These are phyloP conservation scores for Phytophthora chlamydospora DNA, from an alignment of 352 stramenopile species.

Conservation along the genomic window DNA sequence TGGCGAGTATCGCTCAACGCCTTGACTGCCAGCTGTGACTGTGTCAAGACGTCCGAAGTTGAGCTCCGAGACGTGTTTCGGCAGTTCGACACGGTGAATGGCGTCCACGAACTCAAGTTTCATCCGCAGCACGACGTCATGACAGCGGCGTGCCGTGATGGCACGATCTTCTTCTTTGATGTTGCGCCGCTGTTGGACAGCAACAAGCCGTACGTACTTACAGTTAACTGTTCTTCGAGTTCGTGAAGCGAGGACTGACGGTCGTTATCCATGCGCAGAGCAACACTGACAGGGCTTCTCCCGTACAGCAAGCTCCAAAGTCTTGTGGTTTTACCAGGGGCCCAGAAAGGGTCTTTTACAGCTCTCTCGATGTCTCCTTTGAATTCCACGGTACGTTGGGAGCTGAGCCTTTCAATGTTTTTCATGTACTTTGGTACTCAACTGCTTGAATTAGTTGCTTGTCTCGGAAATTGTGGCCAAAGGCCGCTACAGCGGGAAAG, in stretches of 20 bases:
- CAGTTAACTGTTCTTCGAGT: too few species aligned
- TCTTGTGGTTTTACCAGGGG: constrained; percentile 45
- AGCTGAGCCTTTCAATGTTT: not conserved
- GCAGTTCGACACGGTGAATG: constrained; percentile 60
- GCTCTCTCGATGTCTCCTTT: constrained; percentile 54
- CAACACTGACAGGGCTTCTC: constrained; percentile 49
- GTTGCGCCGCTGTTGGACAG: constrained; percentile 53
- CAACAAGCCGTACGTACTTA: constrained; percentile 50
- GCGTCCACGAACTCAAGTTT: constrained; percentile 68
- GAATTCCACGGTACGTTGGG: constrained; percentile 36
- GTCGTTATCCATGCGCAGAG: constrained; percentile 16
- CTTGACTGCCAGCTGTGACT: constrained; percentile 43
- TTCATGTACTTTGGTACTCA: not conserved
- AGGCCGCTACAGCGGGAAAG: constrained; percentile 48
- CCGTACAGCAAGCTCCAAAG: constrained; percentile 59
- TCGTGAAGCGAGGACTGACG: too few species aligned
- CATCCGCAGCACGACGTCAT: constrained; percentile 65
- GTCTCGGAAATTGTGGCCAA: constrained; percentile 71
- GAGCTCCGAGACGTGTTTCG: constrained; percentile 69
- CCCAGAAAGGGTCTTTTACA: constrained; percentile 51
- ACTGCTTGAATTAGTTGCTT: constrained; percentile 29
- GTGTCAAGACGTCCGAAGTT: constrained; percentile 58
- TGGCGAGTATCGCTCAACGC: constrained; percentile 51
- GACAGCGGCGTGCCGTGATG: constrained; percentile 61
- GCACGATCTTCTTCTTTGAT: constrained; percentile 77